phyloP scores from a whole-genome alignment of 202 grass and related monocot species.

The Zoysia matrella region DNA sequence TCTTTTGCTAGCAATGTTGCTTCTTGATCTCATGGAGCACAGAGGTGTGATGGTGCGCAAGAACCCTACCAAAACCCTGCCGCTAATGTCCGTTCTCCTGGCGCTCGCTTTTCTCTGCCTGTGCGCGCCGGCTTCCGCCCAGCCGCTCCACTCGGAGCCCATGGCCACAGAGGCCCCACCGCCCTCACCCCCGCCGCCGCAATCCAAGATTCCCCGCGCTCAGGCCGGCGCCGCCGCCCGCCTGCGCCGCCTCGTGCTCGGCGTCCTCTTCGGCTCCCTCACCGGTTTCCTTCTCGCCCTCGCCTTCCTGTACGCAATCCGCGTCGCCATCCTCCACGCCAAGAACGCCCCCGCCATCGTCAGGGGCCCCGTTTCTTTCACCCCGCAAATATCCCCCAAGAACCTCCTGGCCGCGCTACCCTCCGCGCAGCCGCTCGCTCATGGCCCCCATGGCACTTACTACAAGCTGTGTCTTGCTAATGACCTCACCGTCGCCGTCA shows the following conservation, averaged over 20 bases:
- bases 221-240: background rate
- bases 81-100: conserved; percentile 37
- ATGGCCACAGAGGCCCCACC: conserved; percentile 46
- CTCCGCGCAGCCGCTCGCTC: conserved; percentile 50
- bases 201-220: conserved; percentile 52
- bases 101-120: conserved; percentile 51
- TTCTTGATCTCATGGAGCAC: conserved; percentile 49
- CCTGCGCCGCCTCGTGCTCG: conserved; percentile 72
- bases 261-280: conserved; percentile 80
- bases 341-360: conserved; percentile 34
- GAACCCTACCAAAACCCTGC: conserved; percentile 78
- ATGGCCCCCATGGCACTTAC: conserved; percentile 59
- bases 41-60: conserved; percentile 37
- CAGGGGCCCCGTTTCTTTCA: conserved; percentile 81
- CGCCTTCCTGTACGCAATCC: conserved; percentile 29
- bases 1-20: background rate
- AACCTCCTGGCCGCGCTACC: conserved; percentile 69
- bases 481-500: conserved; percentile 76
- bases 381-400: conserved; percentile 80
- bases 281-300: conserved; percentile 76
- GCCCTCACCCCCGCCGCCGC: conserved; percentile 41
- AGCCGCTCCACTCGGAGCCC: no score
- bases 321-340: no score
- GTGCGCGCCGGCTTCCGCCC: background rate
- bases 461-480: conserved; percentile 78